phyloP scores from a whole-genome alignment of 768 basidiomycete species.

The Cytidiella melzeri region DNA sequence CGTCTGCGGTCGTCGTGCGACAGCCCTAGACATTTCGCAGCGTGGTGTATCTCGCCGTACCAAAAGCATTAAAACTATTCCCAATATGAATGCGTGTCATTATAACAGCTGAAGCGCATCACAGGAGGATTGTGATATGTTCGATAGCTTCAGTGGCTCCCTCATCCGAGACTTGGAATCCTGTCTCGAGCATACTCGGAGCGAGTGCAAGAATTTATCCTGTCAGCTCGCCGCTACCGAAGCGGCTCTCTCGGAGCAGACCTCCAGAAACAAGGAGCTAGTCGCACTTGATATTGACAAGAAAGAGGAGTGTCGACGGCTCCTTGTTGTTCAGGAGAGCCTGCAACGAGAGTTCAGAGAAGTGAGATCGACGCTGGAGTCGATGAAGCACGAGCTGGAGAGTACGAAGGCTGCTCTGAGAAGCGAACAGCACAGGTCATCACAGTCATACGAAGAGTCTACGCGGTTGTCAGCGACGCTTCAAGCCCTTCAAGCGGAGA shows the following conservation, averaged over 20 bases:
- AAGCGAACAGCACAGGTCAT: background rate
- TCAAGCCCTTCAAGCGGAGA: background rate
- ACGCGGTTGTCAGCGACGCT: background rate
- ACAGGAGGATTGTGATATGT: background rate
- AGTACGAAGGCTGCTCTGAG: background rate
- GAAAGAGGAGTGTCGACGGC: background rate
- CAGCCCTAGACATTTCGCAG: too few species aligned
- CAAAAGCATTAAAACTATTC: background rate
- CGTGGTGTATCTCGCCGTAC: too few species aligned
- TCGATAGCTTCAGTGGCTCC: background rate
- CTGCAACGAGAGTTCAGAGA: background rate
- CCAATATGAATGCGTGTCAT: too few species aligned
- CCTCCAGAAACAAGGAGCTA: background rate
- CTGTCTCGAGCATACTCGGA: background rate
- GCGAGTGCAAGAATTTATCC: background rate
- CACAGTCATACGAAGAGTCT: background rate
- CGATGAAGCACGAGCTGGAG: background rate
- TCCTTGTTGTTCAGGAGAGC: background rate
- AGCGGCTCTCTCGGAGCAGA: background rate
- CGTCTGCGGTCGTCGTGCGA: too few species aligned
- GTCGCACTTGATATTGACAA: background rate
- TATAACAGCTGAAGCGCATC: background rate
- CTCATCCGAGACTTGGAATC: background rate
- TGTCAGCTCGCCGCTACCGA: background rate
- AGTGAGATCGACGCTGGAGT: background rate